Evolutionary conservation across 495 filamentous ascomycete genomes (phyloP).

Genomic region (Neurospora discreta): DNA sequence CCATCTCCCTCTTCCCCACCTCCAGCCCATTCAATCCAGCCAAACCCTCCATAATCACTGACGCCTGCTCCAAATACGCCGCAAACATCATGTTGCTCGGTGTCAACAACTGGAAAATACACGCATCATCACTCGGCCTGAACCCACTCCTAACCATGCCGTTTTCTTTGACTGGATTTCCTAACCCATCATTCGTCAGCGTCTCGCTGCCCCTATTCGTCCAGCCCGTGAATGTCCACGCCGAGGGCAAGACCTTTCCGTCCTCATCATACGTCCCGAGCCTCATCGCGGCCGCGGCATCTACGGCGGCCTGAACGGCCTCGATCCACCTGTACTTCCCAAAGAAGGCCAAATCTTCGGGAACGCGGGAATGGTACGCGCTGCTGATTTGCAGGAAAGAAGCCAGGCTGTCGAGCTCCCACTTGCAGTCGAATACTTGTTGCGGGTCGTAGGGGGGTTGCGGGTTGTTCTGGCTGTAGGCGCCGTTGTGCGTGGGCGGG

Average conservation of each 20-base stretch:
- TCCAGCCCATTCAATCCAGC: conserved; percentile 16
- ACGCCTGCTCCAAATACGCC: conserved; percentile 41
- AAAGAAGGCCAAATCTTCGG: conserved; percentile 44
- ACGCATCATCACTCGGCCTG: conserved; percentile 50
- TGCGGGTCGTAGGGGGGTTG: conserved; percentile 36
- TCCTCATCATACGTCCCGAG: conserved; percentile 44
- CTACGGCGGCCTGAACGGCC: conserved; percentile 43
- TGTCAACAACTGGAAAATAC: conserved; percentile 47
- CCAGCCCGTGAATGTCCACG: conserved; percentile 47
- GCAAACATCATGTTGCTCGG: conserved; percentile 59
- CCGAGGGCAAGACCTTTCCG: conserved; percentile 39
- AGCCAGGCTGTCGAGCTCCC: conserved; percentile 52
- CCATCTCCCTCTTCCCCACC: background rate
- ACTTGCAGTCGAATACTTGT: conserved; percentile 53
- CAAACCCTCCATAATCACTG: conserved; percentile 42
- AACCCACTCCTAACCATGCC: conserved; percentile 53
- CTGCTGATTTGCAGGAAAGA: conserved; percentile 50
- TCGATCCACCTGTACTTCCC: conserved; percentile 48
- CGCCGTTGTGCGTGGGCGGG: conserved; percentile 34
- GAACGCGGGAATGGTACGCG: conserved; percentile 45
- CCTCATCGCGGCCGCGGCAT: conserved; percentile 48
- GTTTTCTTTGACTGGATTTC: conserved; percentile 48
- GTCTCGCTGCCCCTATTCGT: conserved; percentile 50
- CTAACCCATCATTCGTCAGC: conserved; percentile 48
- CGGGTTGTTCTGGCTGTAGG: conserved; percentile 36